A percentile compares a stretch with the other conserved stretches of the same genome.
phyloP scores from a whole-genome alignment of 106 monocot genomes.

The Vanilla planifolia region DNA sequence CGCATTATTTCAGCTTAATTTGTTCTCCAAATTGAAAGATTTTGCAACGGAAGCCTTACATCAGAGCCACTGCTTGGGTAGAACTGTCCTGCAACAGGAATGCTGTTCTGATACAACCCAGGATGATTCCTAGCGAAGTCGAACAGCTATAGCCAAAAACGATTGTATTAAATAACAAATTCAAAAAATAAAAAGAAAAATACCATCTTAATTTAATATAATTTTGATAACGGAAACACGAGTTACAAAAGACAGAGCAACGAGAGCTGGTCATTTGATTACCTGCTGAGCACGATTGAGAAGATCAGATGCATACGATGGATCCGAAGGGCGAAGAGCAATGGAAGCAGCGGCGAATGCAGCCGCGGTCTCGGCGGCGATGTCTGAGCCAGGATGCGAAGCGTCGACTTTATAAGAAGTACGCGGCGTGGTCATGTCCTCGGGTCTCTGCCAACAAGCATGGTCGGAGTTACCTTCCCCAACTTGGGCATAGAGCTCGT shows the following conservation, averaged over 20 bases:
- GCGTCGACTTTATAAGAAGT: constrained; percentile 29
- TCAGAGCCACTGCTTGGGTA: constrained; percentile 65
- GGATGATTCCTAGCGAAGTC: constrained; percentile 41
- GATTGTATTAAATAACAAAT: neutral
- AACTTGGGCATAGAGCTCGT: constrained; percentile 50
- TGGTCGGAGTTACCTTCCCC: constrained; percentile 83
- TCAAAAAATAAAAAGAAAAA: neutral
- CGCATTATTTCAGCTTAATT: too few species aligned
- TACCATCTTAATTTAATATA: too few species aligned
- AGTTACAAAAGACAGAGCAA: neutral
- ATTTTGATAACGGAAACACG: too few species aligned
- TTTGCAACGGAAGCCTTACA: constrained; percentile 10
- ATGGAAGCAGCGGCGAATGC: constrained; percentile 60
- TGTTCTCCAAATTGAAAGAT: too few species aligned
- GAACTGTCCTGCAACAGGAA: constrained; percentile 31
- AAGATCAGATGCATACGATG: constrained; percentile 20
- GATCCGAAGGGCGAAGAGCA: constrained; percentile 24
- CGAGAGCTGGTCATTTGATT: neutral
- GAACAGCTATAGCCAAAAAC: constrained; percentile 38
- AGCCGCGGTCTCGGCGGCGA: constrained; percentile 59
- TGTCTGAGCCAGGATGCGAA: constrained; percentile 37
- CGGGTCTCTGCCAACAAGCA: constrained; percentile 69
- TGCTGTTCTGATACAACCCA: constrained; percentile 45
- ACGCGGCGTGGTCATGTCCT: constrained; percentile 71
- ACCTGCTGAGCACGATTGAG: constrained; percentile 45